A percentile compares a stretch with the other conserved stretches of the same genome.
These are phyloP conservation scores for Lentinula sp. DNA, from an alignment of 768 basidiomycete species.

Conservation along the genomic window DNA sequence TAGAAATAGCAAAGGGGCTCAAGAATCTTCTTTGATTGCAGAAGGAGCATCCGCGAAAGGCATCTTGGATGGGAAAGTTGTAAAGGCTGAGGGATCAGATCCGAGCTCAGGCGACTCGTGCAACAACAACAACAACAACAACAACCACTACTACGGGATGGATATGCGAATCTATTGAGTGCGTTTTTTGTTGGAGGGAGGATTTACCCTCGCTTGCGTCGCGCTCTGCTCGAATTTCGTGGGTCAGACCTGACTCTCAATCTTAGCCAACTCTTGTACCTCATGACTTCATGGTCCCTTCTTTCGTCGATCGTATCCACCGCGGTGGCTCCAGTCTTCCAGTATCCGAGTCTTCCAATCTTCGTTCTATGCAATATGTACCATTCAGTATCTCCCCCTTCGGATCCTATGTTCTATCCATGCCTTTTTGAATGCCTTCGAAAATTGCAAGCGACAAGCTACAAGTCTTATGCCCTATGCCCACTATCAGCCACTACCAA, in stretches of 20 bases:
- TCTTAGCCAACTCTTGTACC: no score
- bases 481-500: background rate
- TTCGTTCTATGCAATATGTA: no score
- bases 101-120: background rate
- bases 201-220: background rate
- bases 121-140: background rate
- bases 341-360: background rate
- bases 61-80: background rate
- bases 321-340: no score
- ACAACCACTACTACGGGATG: background rate
- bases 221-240: background rate
- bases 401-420: no score
- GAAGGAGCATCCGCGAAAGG: background rate
- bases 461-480: background rate
- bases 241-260: no score
- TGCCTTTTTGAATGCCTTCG: no score
- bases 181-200: background rate
- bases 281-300: no score
- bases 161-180: slow-evolving; percentile 2
- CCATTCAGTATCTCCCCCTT: no score
- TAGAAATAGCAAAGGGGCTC: no score
- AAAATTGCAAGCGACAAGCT: no score
- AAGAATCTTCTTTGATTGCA: no score
- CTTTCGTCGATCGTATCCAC: no score
- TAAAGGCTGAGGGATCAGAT: background rate